Evolutionary conservation across 495 filamentous ascomycete genomes (phyloP).

Genomic region (Talaromyces stipitatus): DNA sequence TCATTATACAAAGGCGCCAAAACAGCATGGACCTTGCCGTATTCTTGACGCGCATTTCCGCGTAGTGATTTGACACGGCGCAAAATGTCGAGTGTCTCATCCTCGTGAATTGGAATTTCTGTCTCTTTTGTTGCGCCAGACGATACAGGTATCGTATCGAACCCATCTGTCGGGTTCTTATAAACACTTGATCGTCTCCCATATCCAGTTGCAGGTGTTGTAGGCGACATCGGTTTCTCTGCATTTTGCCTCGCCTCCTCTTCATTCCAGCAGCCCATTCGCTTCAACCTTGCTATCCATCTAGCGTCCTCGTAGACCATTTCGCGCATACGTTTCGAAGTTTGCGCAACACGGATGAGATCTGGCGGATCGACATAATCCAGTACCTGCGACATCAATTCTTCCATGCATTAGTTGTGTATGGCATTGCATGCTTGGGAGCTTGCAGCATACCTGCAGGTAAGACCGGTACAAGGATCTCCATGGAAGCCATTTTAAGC

Average conservation of each 20-base stretch:
- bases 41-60: constrained; percentile 82
- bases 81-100: constrained; percentile 57
- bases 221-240: constrained; percentile 64
- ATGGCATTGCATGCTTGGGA: not conserved
- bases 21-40: constrained; percentile 81
- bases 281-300: constrained; percentile 78
- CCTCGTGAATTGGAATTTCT: constrained; percentile 8
- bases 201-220: constrained; percentile 53
- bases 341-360: constrained; percentile 76
- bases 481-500: constrained; percentile 62
- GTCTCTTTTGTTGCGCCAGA: constrained; percentile 11
- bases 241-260: constrained; percentile 69
- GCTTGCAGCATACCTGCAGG: constrained; percentile 59
- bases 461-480: constrained; percentile 64
- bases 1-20: constrained; percentile 85
- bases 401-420: constrained; percentile 33
- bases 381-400: constrained; percentile 82
- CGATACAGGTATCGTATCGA: constrained; percentile 33
- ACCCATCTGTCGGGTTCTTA: constrained; percentile 47
- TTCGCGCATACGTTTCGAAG: constrained; percentile 83
- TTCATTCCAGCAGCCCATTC: constrained; percentile 92
- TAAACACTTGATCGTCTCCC: constrained; percentile 34
- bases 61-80: constrained; percentile 66
- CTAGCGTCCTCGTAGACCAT: constrained; percentile 99
- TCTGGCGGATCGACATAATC: constrained; percentile 82